phyloP scores from a whole-genome alignment of 352 stramenopile species.

The Saprolegnia parasitica region DNA sequence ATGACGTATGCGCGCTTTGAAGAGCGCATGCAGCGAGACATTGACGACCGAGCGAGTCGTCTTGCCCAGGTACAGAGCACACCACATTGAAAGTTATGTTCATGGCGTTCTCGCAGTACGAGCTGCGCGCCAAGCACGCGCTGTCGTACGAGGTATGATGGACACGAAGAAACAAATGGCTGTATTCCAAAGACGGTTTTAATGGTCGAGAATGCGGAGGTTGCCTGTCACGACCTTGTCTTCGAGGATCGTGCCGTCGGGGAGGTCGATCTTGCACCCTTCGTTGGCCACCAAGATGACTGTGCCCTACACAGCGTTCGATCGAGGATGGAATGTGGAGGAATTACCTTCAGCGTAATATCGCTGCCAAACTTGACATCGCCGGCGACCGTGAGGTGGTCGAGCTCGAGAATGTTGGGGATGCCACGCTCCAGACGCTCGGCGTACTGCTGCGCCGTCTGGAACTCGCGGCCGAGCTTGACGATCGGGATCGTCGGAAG shows the following conservation, averaged over 20 bases:
- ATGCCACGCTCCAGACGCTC: slow-evolving; percentile 84
- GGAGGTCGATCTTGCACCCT: slow-evolving; percentile 90
- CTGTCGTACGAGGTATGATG: too few relatives aligned
- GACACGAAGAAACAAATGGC: too few relatives aligned
- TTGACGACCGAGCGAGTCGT: slow-evolving; percentile 42
- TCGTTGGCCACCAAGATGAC: slow-evolving; percentile 94
- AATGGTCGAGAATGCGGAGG: slow-evolving; percentile 91
- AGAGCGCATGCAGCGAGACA: slow-evolving; percentile 48
- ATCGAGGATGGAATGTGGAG: too few relatives aligned
- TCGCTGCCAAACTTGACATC: slow-evolving; percentile 92
- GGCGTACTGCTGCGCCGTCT: slow-evolving; percentile 83
- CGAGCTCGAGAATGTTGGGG: slow-evolving; percentile 90
- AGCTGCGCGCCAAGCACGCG: too few relatives aligned
- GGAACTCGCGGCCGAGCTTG: slow-evolving; percentile 90
- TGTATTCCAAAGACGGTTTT: slow-evolving; percentile 25
- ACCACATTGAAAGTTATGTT: too few relatives aligned
- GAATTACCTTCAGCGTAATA: slow-evolving; percentile 86
- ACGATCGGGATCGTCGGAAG: slow-evolving; percentile 88
- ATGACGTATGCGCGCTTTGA: slow-evolving; percentile 52
- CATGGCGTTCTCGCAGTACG: too few relatives aligned
- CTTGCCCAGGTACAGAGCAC: slow-evolving; percentile 38
- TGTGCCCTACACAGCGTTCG: slow-evolving; percentile 56
- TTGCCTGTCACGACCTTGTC: slow-evolving; percentile 94
- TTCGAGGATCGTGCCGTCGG: slow-evolving; percentile 89
- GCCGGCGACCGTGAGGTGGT: slow-evolving; percentile 90